Conservation (phyloP, 306 rosid species). For the Dryas octopetala region DNA sequence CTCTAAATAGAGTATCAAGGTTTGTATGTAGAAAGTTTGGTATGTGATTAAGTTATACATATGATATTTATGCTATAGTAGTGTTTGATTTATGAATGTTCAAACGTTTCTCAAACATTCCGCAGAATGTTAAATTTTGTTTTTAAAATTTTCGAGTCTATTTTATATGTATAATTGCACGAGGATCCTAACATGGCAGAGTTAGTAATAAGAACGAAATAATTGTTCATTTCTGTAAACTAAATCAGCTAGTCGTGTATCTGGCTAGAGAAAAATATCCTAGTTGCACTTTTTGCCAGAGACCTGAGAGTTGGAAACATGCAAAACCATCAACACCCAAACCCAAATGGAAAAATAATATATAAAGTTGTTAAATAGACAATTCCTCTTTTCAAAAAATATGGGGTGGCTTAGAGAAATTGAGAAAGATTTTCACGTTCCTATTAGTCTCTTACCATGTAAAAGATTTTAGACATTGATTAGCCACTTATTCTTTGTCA, state of each 20-base stretch:
- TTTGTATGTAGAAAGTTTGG: too few species aligned
- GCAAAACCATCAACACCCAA: neutral
- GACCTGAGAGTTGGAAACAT: constrained; percentile 20
- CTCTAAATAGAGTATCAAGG: too few species aligned
- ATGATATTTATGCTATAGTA: too few species aligned
- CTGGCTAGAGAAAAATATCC: constrained; percentile 19
- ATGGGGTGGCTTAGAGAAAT: neutral
- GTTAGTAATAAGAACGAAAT: neutral
- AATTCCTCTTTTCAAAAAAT: neutral
- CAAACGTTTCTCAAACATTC: too few species aligned
- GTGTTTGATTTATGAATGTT: too few species aligned
- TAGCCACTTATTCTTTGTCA: neutral
- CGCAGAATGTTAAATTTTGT: too few species aligned
- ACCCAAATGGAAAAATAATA: neutral
- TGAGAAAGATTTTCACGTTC: neutral
- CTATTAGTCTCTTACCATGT: neutral
- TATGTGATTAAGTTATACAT: too few species aligned
- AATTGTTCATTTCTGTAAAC: neutral
- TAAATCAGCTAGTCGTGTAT: too few species aligned
- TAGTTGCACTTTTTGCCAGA: constrained; percentile 57
- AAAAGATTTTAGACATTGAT: neutral
- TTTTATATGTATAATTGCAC: neutral
- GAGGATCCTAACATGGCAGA: neutral
- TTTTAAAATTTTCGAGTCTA: too few species aligned
- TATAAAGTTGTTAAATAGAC: neutral